Percentiles rank a stretch among this genome's conserved stretches.
These are phyloP conservation scores for Aureobasidium sp. DNA, from an alignment of 2,329 filamentous ascomycete species.

Conservation along the genomic window DNA sequence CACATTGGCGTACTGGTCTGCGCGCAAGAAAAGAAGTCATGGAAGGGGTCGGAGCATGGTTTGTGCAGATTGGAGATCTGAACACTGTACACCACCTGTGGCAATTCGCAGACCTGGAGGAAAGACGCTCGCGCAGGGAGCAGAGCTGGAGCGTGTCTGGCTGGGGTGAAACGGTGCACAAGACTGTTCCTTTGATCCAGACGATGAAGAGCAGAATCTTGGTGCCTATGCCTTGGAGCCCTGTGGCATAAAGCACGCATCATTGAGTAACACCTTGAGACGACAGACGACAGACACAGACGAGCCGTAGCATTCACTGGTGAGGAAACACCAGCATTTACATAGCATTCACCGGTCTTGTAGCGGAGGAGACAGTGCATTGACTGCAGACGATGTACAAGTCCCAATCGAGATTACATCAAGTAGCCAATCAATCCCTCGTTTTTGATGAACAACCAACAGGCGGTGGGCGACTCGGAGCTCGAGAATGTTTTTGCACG, in stretches of 20 bases:
- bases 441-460: not conserved
- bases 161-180: constrained; percentile 96
- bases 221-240: constrained; percentile 94
- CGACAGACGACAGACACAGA: not conserved
- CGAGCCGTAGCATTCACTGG: constrained; percentile 1
- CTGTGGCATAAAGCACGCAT: constrained; percentile 32
- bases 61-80: constrained; percentile 93
- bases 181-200: constrained; percentile 95
- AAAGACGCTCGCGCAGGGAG: constrained; percentile 82
- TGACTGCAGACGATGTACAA: not conserved
- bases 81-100: constrained; percentile 98
- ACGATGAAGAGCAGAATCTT: constrained; percentile 91
- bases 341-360: constrained; percentile 7
- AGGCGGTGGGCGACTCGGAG: not conserved
- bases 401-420: not conserved
- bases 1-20: constrained; percentile 89
- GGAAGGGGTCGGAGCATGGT: constrained; percentile 92
- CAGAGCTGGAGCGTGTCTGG: constrained; percentile 93
- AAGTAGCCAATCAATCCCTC: not conserved
- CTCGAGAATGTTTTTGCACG: not conserved
- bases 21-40: constrained; percentile 91
- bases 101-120: constrained; percentile 96
- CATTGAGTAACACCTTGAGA: not conserved
- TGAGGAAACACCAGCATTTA: constrained; percentile 2
- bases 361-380: not conserved